These are phyloP conservation scores for Dichomitus squalens DNA, from an alignment of 1,284 basidiomycete species.

Conservation along the genomic window DNA sequence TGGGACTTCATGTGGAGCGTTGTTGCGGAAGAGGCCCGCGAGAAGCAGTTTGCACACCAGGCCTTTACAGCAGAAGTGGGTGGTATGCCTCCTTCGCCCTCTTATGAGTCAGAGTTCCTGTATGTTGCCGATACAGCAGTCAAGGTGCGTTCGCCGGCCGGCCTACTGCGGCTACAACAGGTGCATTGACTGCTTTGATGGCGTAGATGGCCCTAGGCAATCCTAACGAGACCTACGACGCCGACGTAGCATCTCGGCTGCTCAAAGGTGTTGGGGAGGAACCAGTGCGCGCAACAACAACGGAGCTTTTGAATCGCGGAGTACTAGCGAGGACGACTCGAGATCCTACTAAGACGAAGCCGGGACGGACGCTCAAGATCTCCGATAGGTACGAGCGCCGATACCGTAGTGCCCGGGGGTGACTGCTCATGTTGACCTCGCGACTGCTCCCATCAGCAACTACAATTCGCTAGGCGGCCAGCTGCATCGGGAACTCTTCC, in stretches of 20 bases:
- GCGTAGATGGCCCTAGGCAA: slow-evolving; percentile 76
- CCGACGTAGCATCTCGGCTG: slow-evolving; percentile 55
- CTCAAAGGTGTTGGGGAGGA: slow-evolving; percentile 59
- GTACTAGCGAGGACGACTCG: slow-evolving; percentile 67
- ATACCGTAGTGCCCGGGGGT: background rate
- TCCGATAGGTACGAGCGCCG: slow-evolving; percentile 56
- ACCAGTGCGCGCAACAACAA: slow-evolving; percentile 53
- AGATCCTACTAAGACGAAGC: slow-evolving; percentile 60
- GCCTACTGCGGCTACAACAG: background rate
- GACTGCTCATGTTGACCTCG: background rate
- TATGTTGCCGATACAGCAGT: slow-evolving; percentile 66
- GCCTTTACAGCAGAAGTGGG: slow-evolving; percentile 55
- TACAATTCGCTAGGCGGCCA: slow-evolving; percentile 69
- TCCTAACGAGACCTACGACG: slow-evolving; percentile 65
- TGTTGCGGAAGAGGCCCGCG: slow-evolving; percentile 71
- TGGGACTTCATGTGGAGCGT: slow-evolving; percentile 80
- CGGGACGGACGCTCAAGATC: slow-evolving; percentile 73
- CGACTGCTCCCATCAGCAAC: slow-evolving; percentile 46
- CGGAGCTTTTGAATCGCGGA: slow-evolving; percentile 59
- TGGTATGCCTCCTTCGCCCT: slow-evolving; percentile 37
- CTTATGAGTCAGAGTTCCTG: slow-evolving; percentile 39
- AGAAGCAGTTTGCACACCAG: slow-evolving; percentile 64
- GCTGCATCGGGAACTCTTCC: slow-evolving; percentile 61
- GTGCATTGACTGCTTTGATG: background rate
- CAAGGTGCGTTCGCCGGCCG: slow-evolving; percentile 52